phyloP scores from a whole-genome alignment of 495 filamentous ascomycete genomes.

The Neurospora hispaniola region DNA sequence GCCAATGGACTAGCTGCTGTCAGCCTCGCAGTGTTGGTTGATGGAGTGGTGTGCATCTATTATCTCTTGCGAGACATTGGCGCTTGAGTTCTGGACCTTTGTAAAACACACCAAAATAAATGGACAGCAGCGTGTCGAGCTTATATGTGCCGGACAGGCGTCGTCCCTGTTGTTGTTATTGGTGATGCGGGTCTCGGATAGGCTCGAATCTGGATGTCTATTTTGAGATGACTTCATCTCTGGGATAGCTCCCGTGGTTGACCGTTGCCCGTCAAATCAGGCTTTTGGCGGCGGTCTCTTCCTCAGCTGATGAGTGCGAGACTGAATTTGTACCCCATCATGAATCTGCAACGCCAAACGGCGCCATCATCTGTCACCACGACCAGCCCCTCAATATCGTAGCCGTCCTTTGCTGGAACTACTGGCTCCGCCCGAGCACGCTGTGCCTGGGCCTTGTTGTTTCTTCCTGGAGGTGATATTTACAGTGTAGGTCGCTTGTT shows the following conservation, averaged over 20 bases:
- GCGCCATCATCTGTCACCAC: background rate
- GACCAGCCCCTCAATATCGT: background rate
- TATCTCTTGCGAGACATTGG: background rate
- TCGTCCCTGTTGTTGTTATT: background rate
- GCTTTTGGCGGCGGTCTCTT: background rate
- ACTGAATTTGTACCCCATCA: background rate
- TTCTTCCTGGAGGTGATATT: background rate
- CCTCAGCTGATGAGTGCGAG: background rate
- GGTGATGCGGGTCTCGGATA: background rate
- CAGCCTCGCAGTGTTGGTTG: background rate
- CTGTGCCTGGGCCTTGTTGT: background rate
- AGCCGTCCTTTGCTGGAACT: background rate
- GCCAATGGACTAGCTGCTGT: background rate
- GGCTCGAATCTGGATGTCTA: background rate
- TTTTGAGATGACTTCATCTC: background rate
- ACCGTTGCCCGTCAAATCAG: background rate
- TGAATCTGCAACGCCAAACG: background rate
- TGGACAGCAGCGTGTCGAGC: background rate
- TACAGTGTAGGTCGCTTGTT: conserved; percentile 4
- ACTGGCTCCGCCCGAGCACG: background rate
- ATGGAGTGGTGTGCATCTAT: background rate
- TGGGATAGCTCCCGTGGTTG: background rate
- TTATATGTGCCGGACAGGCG: background rate
- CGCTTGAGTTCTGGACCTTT: background rate
- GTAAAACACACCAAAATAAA: background rate